These are phyloP conservation scores for Wickerhamomyces sp. DNA, from an alignment of 1,139 yeast species.

Conservation along the genomic window DNA sequence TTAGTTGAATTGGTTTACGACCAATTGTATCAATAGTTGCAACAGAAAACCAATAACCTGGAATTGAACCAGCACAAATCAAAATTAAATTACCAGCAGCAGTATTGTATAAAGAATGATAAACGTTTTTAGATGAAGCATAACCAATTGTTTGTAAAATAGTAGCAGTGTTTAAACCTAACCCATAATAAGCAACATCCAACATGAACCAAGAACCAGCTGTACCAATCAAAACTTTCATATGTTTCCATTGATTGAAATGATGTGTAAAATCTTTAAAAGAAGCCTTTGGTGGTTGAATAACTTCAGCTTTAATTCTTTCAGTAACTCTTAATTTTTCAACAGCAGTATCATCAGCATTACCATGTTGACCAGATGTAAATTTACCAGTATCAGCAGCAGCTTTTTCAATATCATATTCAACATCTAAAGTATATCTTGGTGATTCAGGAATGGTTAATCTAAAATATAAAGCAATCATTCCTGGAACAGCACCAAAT, in stretches of 20 bases:
- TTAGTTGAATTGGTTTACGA: conserved; percentile 74
- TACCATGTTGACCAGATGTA: conserved; percentile 41
- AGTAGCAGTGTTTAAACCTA: conserved; percentile 72
- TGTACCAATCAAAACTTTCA: conserved; percentile 83
- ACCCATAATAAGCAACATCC: conserved; percentile 94
- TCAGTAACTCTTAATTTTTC: conserved; percentile 37
- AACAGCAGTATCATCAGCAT: conserved; percentile 37
- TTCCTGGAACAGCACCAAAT: conserved; percentile 85
- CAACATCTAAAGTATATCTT: conserved; percentile 76
- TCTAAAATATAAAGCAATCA: conserved; percentile 78
- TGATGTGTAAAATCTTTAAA: conserved; percentile 57
- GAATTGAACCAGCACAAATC: conserved; percentile 87
- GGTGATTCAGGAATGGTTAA: conserved; percentile 93
- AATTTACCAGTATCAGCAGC: conserved; percentile 52
- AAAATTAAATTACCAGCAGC: conserved; percentile 87
- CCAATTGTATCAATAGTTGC: conserved; percentile 76
- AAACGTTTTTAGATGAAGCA: conserved; percentile 58
- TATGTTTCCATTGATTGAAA: conserved; percentile 85
- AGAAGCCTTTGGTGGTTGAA: conserved; percentile 43
- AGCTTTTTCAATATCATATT: conserved; percentile 58
- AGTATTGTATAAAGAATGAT: conserved; percentile 62
- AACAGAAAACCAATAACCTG: conserved; percentile 83
- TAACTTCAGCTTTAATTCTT: conserved; percentile 40
- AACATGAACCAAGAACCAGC: conserved; percentile 96
- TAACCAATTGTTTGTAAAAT: conserved; percentile 84